Evolutionary conservation across 1,139 yeast species (phyloP).

Genomic region (Magnusiomyces sp.): DNA sequence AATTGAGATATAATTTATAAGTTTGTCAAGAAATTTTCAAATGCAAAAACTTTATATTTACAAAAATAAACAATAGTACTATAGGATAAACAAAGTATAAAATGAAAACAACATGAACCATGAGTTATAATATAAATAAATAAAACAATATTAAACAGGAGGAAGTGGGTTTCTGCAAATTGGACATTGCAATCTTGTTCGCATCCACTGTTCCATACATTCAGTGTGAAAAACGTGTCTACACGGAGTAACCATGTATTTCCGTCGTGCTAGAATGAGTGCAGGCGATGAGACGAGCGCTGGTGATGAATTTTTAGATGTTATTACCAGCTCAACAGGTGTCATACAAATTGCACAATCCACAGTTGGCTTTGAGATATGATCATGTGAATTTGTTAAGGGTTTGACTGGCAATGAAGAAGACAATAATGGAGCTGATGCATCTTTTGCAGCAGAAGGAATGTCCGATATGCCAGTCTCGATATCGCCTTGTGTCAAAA

Average conservation of each 20-base stretch:
- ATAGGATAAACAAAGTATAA: background rate
- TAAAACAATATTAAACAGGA: slow-evolving; percentile 36
- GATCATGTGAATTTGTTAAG: background rate
- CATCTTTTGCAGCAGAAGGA: background rate
- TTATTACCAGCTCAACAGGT: slow-evolving; percentile 53
- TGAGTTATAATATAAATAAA: background rate
- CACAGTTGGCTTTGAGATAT: slow-evolving; percentile 21
- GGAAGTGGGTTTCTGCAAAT: slow-evolving; percentile 84
- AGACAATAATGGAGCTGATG: slow-evolving; percentile 1
- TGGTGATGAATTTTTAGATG: slow-evolving; percentile 26
- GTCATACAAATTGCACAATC: slow-evolving; percentile 93
- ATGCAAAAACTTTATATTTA: background rate
- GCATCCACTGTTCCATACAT: slow-evolving; percentile 91
- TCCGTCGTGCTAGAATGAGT: slow-evolving; percentile 31
- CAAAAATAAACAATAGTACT: background rate
- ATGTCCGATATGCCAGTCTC: slow-evolving; percentile 39
- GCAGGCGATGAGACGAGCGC: slow-evolving; percentile 28
- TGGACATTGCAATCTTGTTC: slow-evolving; percentile 85
- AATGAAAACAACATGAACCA: background rate
- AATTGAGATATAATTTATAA: background rate
- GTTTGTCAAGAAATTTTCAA: background rate
- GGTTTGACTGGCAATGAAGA: too few species aligned
- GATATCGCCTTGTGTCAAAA: slow-evolving; percentile 50
- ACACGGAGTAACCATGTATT: slow-evolving; percentile 89
- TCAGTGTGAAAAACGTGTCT: slow-evolving; percentile 80